Base-by-base conservation (phyloP, 2,329 filamentous ascomycete species). In the Microdochium trichocladiopsis region DNA sequence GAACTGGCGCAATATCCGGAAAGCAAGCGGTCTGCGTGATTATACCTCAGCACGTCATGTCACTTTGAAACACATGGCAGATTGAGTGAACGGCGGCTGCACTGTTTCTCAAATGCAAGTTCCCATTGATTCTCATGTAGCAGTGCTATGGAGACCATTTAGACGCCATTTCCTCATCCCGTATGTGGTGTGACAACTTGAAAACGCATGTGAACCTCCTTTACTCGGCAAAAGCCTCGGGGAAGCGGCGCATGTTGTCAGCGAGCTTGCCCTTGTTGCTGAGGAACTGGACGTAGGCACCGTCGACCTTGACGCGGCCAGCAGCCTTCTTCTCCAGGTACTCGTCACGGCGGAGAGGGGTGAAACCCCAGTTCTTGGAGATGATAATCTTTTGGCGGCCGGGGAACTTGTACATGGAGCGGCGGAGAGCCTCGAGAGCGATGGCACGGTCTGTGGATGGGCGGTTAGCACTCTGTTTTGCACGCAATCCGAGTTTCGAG, bases 361-460 rank as follows among this genome's bases (percentile, higher is more conserved):
- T 99, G 89, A 99, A 99, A 66, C 94, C 94, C 94, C 94, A 99
- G 87, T 99, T 99, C 91, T 97, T 99, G 83, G 89, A 95, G 80
- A 97, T 87, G 71, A 99, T 96, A 82, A 99, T 97, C 91, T 99
- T 99, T 86, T 99, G 94, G 80, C 94, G 93, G 77, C 94, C 94
- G 65, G 94, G 94, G 90, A 99, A 99, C 88, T 97, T 99, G 90
- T 97, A 96, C 87, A 96, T 94, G 63, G 91, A 95, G 76, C 94
- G 91, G 74, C 95, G 93, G 75, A 99, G 90, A 72, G 94, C 94
- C 87, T 99, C 94, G 70, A 99, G 91, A 74, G 94, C 94, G 69
- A 87, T 84, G 65, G 87, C 87, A 68, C 91, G 90, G 87, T 94
- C 86, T 89, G 60, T 6, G 25, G 22, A 18, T 18, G 28, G 48